Base-by-base conservation (phyloP, 352 stramenopile species). In the Blastocystis sp. region DNA sequence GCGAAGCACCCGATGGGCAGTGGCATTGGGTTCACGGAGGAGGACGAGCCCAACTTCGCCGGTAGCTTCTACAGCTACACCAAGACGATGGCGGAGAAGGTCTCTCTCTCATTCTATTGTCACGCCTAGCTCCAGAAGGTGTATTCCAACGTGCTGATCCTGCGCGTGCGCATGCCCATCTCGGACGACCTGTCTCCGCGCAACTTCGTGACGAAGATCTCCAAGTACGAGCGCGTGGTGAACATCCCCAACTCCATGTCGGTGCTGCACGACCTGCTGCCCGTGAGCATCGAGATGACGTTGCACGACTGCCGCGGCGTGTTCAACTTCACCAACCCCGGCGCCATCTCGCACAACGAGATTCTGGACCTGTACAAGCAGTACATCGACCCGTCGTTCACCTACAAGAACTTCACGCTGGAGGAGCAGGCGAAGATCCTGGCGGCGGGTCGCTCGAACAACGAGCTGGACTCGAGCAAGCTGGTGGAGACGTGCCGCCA, bases 221-320 rank as follows among this genome's bases (percentile, higher is more conserved):
- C 92, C 86, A 96, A 95, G 48, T 93, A 93, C 86, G 91, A 91
- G 17, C 81, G 89, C 23, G 91, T 93, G 11, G 93, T 96, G 19
- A 93, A 96, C 90, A 94, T 96, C 88, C 93, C 93, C 19, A 96
- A 96, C 91, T 95, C 92, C 52, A 96, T 97, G 93, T 96, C 93
- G 5, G 93, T 96, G 65, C 90, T 97, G 21, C 90, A 91, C 28
- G 93, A 97, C 88, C 93, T 97, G 89, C 90, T 97, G 23, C 94
- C 94, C 11, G 91, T 93, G 0, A 92, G 90, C 56, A 88, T 96
- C 1, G 91, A 91, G 40, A 95, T 96, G 92, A 91, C 92, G 17
- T 79, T 93, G 74, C 92, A 92, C 61, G 90, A 69, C 21, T 21
- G 11, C 9, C 52, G 52, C 28, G 93, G 94, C 77, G 91, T 96